These are phyloP conservation scores for Coemansia sp. DNA, from an alignment of 192 early-diverging fungal genomes.

Conservation along the genomic window DNA sequence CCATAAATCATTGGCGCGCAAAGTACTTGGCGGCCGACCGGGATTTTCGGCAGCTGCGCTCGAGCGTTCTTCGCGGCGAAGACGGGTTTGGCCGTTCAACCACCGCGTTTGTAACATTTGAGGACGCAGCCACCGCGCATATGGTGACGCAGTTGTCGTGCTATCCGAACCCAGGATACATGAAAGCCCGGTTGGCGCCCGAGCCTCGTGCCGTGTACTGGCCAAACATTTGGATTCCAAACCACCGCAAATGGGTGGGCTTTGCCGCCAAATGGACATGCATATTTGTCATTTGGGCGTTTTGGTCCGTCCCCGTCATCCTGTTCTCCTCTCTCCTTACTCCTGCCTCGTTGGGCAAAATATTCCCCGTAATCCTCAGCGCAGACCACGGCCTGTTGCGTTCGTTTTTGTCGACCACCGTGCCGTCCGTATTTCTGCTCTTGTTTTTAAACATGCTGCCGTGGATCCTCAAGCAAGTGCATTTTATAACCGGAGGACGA, in stretches of 20 bases:
- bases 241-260: constrained; percentile 57
- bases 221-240: constrained; percentile 69
- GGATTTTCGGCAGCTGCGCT: constrained; percentile 53
- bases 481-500: constrained; percentile 42
- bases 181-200: constrained; percentile 63
- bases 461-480: constrained; percentile 61
- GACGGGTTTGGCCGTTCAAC: constrained; percentile 46
- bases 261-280: constrained; percentile 57
- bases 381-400: constrained; percentile 57
- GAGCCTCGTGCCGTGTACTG: constrained; percentile 77
- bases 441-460: constrained; percentile 71
- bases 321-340: constrained; percentile 66
- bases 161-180: constrained; percentile 65
- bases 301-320: constrained; percentile 74
- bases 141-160: constrained; percentile 67
- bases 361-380: constrained; percentile 63
- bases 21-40: constrained; percentile 60
- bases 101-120: constrained; percentile 80
- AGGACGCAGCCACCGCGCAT: constrained; percentile 68
- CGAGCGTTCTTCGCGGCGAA: constrained; percentile 6
- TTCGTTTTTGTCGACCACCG: constrained; percentile 63
- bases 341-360: constrained; percentile 59
- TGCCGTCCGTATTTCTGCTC: constrained; percentile 72
- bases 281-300: constrained; percentile 68
- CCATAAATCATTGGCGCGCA: constrained; percentile 63